These are phyloP conservation scores for Pilaira anomala DNA, from an alignment of 192 early-diverging fungal genomes.

Conservation along the genomic window DNA sequence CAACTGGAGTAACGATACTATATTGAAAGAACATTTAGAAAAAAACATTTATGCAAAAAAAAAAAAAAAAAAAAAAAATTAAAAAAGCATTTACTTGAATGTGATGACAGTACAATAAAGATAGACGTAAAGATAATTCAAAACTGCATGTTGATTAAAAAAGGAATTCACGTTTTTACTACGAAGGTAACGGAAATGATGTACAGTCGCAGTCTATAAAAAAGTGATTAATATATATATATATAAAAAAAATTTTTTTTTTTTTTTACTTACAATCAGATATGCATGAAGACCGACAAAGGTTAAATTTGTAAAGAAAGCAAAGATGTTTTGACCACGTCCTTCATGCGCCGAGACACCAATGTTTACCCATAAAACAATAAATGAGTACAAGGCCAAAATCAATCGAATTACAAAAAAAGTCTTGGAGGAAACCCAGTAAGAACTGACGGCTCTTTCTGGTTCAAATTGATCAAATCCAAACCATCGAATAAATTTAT, in stretches of 20 bases:
- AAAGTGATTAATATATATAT: too few species aligned
- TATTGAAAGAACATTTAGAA: neutral
- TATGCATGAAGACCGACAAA: slow-evolving; percentile 33
- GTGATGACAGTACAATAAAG: slow-evolving; percentile 31
- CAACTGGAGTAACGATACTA: slow-evolving; percentile 34
- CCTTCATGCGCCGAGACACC: slow-evolving; percentile 3
- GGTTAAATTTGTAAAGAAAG: slow-evolving; percentile 33
- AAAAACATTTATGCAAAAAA: slow-evolving; percentile 10
- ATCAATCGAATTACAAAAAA: slow-evolving; percentile 20
- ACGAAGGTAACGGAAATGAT: slow-evolving; percentile 24
- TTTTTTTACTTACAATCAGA: slow-evolving; percentile 22
- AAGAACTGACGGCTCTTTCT: slow-evolving; percentile 30
- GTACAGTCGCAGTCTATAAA: slow-evolving; percentile 19
- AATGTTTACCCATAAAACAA: slow-evolving; percentile 25
- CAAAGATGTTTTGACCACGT: slow-evolving; percentile 8
- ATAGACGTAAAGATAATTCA: slow-evolving; percentile 36
- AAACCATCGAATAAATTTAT: slow-evolving; percentile 26
- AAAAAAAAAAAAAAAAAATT: neutral
- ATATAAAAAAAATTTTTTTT: neutral
- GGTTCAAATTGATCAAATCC: slow-evolving; percentile 38
- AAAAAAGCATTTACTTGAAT: slow-evolving; percentile 39
- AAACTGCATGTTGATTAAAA: slow-evolving; percentile 20
- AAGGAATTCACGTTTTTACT: slow-evolving; percentile 14
- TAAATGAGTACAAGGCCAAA: slow-evolving; percentile 12
- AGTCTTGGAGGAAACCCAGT: slow-evolving; percentile 23